Evolutionary conservation across 2,329 filamentous ascomycete genomes (phyloP).

Genomic region (Diaporthe batatas): DNA sequence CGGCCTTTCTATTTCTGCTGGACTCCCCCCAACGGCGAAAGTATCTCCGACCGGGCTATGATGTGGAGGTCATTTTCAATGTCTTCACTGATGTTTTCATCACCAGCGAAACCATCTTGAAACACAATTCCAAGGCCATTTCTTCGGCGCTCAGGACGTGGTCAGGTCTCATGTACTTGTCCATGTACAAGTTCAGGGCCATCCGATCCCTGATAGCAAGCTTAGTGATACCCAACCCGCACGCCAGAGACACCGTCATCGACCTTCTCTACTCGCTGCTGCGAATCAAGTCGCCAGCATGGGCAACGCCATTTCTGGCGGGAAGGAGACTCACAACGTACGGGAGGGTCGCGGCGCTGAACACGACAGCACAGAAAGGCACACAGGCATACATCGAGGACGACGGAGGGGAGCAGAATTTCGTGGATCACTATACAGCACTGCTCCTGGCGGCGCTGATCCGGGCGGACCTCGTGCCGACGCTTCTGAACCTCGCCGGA

Average conservation of each 20-base stretch:
- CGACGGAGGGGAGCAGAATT: constrained; percentile 79
- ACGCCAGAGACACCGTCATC: constrained; percentile 80
- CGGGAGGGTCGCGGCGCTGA: constrained; percentile 90
- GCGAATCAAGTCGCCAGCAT: constrained; percentile 91
- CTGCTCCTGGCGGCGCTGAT: constrained; percentile 88
- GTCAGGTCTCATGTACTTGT: constrained; percentile 90
- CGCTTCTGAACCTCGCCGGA: constrained; percentile 74
- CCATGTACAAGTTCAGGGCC: constrained; percentile 88
- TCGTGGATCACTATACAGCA: constrained; percentile 94
- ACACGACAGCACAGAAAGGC: constrained; percentile 67
- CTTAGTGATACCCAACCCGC: constrained; percentile 68
- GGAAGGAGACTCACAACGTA: constrained; percentile 95
- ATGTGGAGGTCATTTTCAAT: constrained; percentile 90
- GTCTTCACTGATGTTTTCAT: constrained; percentile 88
- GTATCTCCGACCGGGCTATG: constrained; percentile 88
- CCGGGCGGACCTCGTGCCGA: constrained; percentile 79
- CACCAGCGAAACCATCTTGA: constrained; percentile 73
- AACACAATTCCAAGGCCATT: constrained; percentile 93
- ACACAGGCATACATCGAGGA: constrained; percentile 71
- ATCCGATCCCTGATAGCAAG: constrained; percentile 82
- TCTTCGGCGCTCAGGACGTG: constrained; percentile 92
- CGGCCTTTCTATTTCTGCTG: constrained; percentile 89
- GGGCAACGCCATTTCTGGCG: constrained; percentile 95
- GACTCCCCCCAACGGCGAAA: constrained; percentile 85
- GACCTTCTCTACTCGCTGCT: constrained; percentile 86